Base-by-base conservation (phyloP, 148 eudicot genomes). In the Silene uniflora region DNA sequence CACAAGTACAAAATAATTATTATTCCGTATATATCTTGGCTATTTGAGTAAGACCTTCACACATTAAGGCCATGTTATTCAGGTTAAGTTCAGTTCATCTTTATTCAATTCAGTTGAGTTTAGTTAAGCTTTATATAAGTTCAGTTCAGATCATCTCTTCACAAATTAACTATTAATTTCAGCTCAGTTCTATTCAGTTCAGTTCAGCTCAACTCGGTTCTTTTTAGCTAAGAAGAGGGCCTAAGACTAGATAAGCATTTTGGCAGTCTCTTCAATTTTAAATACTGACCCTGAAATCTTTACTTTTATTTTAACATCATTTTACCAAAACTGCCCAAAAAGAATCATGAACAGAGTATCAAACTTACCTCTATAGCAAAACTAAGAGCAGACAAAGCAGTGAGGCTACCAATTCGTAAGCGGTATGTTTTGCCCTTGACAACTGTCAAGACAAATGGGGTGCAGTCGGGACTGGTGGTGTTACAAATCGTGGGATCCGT, bases 381-480 rank as follows among this genome's bases (percentile, higher is more conserved):
- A 75, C 85, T 89, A 23, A 93, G 86, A 6, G 94, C 94, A 0
- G 92, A 80, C 54, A 93, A 74, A 19, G 92, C 73, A 5, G 97
- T 88, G 73, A 93, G 68, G 79, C 98, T 93, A 56, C 87, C 86
- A 52, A 93, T 83, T 21, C 98, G 83, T 1, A 93, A 81, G 11
- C 97, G 87, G 60, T 91, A 91, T 0, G 90, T 89, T 71, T 89
- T 93, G 0, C 91, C 90, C 0, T 97, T 91, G 62, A 88, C 79
- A 9, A 87, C 92, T 0, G 83, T 87, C 18, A 91, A 12, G 17
- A 77, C 75, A 76, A 81, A 87, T n/a, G 91, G 98, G 2, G 85
- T 46, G 49, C 97, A 89, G 6, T 91, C 91, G 0, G 90, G 90
- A 46, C 55, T 83, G 2, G 90, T 86, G 0, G 86, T 80, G 52